Evolutionary conservation across 768 basidiomycete species (phyloP).

Genomic region (Dacryopinax spathularia): DNA sequence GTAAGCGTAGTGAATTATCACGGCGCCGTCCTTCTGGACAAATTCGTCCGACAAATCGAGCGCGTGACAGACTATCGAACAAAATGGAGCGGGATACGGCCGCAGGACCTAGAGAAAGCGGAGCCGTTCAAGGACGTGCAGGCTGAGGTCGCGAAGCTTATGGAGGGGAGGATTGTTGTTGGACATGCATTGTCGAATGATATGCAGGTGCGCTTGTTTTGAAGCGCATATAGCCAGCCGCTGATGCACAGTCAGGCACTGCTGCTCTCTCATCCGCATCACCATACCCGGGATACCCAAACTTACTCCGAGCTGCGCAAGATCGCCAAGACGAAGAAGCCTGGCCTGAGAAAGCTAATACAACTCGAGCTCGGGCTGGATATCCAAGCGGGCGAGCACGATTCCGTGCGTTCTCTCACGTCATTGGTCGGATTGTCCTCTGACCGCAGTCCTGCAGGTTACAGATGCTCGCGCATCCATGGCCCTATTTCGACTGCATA

Average conservation of each 20-base stretch:
- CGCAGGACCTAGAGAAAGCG: constrained; percentile 63
- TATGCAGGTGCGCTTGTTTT: constrained; percentile 48
- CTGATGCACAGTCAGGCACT: constrained; percentile 34
- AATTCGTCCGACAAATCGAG: constrained; percentile 74
- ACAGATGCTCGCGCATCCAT: constrained; percentile 90
- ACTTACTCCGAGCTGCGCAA: constrained; percentile 32
- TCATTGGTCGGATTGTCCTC: neutral
- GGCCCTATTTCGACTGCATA: constrained; percentile 76
- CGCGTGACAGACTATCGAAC: constrained; percentile 88
- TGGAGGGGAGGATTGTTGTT: constrained; percentile 66
- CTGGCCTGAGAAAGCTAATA: constrained; percentile 66
- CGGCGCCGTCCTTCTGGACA: constrained; percentile 66
- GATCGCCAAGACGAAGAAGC: constrained; percentile 41
- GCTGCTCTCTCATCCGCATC: constrained; percentile 54
- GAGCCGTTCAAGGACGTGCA: constrained; percentile 69
- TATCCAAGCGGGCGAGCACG: constrained; percentile 84
- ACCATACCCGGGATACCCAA: constrained; percentile 57
- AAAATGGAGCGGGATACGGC: constrained; percentile 70
- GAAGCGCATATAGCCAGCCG: neutral
- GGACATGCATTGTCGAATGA: constrained; percentile 91
- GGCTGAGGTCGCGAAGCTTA: constrained; percentile 53
- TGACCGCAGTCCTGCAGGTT: constrained; percentile 36
- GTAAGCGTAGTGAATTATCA: constrained; percentile 83
- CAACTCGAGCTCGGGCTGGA: constrained; percentile 60
- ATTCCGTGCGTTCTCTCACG: constrained; percentile 45